Evolutionary conservation across 345 rosid species (phyloP).

Genomic region (Syzygium aqueum): DNA sequence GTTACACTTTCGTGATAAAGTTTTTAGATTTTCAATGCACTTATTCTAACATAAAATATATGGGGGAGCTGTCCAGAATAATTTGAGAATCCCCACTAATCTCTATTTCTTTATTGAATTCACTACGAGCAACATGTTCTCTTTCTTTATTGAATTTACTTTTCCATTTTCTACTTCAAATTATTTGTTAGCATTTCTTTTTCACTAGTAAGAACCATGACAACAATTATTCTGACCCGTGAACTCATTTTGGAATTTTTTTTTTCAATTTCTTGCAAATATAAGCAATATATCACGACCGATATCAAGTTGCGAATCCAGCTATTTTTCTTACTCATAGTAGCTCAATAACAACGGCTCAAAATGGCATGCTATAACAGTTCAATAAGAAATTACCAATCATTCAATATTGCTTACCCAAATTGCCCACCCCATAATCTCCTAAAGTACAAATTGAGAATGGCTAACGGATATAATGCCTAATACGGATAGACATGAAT

Average conservation of each 20-base stretch:
- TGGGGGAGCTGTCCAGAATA: too few relatives aligned
- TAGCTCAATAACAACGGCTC: not conserved
- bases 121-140: not conserved
- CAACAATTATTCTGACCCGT: not conserved
- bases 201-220: not conserved
- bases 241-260: not conserved
- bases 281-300: not conserved
- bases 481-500: not conserved
- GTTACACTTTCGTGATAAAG: too few relatives aligned
- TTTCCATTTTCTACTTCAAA: not conserved
- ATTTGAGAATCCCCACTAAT: too few relatives aligned
- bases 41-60: too few relatives aligned
- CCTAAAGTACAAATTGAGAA: not conserved
- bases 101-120: not conserved
- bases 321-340: not conserved
- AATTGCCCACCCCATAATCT: not conserved
- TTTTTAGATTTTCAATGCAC: too few relatives aligned
- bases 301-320: not conserved
- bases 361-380: not conserved
- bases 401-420: not conserved
- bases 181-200: not conserved
- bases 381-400: too few relatives aligned
- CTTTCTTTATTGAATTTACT: not conserved
- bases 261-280: not conserved
- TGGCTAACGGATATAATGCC: not conserved